phyloP scores from a whole-genome alignment of 2,329 filamentous ascomycete genomes.

The Aspergillus eucalypticola region DNA sequence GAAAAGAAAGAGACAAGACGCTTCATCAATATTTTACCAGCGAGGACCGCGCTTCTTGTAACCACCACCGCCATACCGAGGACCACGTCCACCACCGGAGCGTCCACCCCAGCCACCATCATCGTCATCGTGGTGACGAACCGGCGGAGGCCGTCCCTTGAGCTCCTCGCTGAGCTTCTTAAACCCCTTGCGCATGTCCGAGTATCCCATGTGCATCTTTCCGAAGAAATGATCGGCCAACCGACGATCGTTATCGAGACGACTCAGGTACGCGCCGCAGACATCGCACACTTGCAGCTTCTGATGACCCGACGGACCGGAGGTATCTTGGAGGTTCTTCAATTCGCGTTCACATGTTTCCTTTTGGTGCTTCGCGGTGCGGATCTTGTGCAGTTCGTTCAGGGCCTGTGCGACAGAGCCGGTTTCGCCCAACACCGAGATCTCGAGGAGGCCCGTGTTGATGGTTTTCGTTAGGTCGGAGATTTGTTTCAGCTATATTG shows the following conservation, averaged over 20 bases:
- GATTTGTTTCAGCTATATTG: conserved; percentile 72
- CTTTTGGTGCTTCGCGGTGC: conserved; percentile 77
- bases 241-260: conserved; percentile 90
- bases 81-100: conserved; percentile 47
- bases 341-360: conserved; percentile 83
- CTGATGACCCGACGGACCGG: conserved; percentile 90
- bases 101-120: conserved; percentile 47
- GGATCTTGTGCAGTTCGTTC: conserved; percentile 84
- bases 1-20: background rate
- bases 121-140: conserved; percentile 58
- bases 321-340: conserved; percentile 86
- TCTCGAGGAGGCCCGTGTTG: conserved; percentile 78
- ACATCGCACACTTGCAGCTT: conserved; percentile 99
- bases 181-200: conserved; percentile 93
- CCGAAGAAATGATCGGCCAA: conserved; percentile 98
- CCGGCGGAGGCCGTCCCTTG: conserved; percentile 67
- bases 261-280: conserved; percentile 88
- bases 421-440: conserved; percentile 79
- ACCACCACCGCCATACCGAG: conserved; percentile 46
- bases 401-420: conserved; percentile 78
- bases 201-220: conserved; percentile 98
- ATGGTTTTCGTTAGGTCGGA: conserved; percentile 76
- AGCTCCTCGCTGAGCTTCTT: conserved; percentile 85
- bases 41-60: conserved; percentile 46
- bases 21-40: conserved; percentile 32